Evolutionary conservation across 345 rosid species (phyloP).

Genomic region (Atalantia buxifolia): DNA sequence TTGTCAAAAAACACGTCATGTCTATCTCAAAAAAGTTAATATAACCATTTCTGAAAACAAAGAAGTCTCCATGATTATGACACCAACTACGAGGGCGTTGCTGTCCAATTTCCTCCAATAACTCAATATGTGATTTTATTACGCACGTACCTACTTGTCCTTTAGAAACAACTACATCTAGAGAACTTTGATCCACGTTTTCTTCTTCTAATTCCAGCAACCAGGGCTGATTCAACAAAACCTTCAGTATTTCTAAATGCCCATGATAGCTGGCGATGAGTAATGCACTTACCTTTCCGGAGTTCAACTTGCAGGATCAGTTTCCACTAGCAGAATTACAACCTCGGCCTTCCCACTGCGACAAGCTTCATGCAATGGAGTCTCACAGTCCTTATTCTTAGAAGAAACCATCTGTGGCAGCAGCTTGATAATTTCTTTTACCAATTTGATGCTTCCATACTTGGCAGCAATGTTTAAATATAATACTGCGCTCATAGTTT

Average conservation of each 20-base stretch:
- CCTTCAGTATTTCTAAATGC: neutral
- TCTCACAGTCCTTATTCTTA: constrained; percentile 4
- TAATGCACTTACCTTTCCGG: neutral
- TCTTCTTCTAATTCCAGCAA: neutral
- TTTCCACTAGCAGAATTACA: neutral
- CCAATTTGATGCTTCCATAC: neutral
- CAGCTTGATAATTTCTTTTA: neutral
- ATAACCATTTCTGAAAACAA: no score
- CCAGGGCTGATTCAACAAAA: neutral
- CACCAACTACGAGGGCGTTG: no score
- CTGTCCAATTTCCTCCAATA: no score
- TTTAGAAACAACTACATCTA: constrained; percentile 6
- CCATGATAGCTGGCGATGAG: constrained; percentile 5
- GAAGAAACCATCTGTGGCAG: neutral
- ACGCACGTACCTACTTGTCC: neutral
- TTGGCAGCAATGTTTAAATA: constrained; percentile 1
- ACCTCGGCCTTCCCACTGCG: neutral
- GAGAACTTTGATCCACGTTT: neutral
- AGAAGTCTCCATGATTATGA: no score
- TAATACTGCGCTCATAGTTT: neutral
- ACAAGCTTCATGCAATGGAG: constrained; percentile 6
- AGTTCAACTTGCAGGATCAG: neutral
- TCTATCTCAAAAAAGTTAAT: no score
- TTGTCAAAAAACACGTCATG: no score
- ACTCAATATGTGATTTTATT: no score